These are phyloP conservation scores for Ganoderma meredithae DNA, from an alignment of 1,284 basidiomycete genomes.

Conservation along the genomic window DNA sequence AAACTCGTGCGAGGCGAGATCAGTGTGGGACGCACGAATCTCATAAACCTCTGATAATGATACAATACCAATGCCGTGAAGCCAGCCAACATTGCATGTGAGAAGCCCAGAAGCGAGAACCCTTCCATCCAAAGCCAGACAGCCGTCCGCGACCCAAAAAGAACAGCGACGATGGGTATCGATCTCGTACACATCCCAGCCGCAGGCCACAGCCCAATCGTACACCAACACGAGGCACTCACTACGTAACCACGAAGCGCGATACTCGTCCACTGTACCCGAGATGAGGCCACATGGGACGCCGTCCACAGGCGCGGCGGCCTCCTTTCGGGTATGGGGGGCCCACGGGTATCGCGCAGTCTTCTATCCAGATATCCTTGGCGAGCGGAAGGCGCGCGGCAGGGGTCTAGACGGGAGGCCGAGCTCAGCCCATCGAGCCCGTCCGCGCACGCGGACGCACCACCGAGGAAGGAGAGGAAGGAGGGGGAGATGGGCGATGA, in stretches of 20 bases:
- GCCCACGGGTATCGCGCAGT: not conserved
- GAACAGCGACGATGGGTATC: conserved; percentile 1
- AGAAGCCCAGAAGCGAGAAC: not conserved
- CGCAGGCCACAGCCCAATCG: not conserved
- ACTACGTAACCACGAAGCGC: conserved; percentile 17
- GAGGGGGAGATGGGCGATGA: no score
- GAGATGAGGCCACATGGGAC: conserved; percentile 9
- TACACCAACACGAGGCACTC: conserved; percentile 7
- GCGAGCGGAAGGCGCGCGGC: not conserved
- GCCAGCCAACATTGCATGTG: not conserved
- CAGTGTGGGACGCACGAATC: not conserved
- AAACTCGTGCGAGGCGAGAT: not conserved
- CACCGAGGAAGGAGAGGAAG: not conserved
- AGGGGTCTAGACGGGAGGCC: not conserved
- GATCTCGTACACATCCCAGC: not conserved
- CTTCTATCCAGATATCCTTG: not conserved
- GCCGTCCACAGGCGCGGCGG: not conserved
- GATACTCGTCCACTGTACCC: conserved; percentile 1
- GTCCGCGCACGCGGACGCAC: conserved; percentile 22
- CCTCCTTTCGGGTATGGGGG: not conserved
- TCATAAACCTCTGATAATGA: not conserved
- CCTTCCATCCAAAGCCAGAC: not conserved
- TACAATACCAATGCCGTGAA: not conserved
- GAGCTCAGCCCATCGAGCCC: conserved; percentile 37
- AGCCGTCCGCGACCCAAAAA: not conserved